These are phyloP conservation scores for Ceraceosorus guamensis DNA, from an alignment of 1,284 basidiomycete species.

Conservation along the genomic window DNA sequence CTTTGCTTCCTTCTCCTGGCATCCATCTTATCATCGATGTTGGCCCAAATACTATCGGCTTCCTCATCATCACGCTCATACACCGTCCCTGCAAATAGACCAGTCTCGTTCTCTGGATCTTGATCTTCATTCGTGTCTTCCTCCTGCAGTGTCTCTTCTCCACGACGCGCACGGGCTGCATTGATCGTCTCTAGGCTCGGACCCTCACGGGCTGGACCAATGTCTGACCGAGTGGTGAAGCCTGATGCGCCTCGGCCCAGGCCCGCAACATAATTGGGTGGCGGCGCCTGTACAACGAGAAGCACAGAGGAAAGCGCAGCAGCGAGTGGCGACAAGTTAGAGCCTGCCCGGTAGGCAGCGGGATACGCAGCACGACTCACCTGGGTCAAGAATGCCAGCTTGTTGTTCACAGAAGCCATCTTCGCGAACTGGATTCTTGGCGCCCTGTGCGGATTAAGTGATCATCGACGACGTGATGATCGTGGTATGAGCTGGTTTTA, in stretches of 20 bases:
- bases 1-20: slow-evolving; percentile 71
- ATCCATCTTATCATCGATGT: slow-evolving; percentile 84
- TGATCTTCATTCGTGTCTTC: slow-evolving; percentile 81
- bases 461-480: no score
- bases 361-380: background rate
- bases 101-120: slow-evolving; percentile 95
- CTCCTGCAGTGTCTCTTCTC: slow-evolving; percentile 52
- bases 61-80: slow-evolving; percentile 98
- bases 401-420: slow-evolving; percentile 2
- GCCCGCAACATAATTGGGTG: slow-evolving; percentile 44
- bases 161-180: slow-evolving; percentile 50
- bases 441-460: no score
- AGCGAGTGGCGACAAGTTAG: background rate
- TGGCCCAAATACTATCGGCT: slow-evolving; percentile 88
- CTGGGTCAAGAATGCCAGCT: slow-evolving; percentile 8
- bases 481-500: no score
- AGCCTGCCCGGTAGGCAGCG: background rate
- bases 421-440: no score
- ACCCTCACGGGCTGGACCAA: slow-evolving; percentile 91
- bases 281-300: slow-evolving; percentile 40
- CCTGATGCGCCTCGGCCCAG: slow-evolving; percentile 65
- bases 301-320: slow-evolving; percentile 1
- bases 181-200: slow-evolving; percentile 80
- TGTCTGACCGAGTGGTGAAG: slow-evolving; percentile 97
- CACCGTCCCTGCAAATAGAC: slow-evolving; percentile 86